Conservation (phyloP, 345 rosid genomes). For the Tarenaya hassleriana region DNA sequence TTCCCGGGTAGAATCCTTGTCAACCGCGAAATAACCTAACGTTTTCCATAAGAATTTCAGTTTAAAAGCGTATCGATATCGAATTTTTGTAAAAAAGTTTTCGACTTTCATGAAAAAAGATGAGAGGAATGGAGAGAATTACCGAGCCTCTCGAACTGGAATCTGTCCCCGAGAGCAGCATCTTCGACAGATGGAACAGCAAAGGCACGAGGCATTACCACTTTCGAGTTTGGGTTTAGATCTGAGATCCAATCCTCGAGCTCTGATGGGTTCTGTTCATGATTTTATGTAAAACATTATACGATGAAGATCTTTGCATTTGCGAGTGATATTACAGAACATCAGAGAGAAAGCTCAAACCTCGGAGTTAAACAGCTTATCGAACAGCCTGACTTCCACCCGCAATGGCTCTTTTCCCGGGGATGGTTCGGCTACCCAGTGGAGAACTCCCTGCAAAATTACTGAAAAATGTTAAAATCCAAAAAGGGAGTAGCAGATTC, state of each 20-base stretch:
- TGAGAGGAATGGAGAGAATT: too few relatives aligned
- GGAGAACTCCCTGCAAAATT: constrained; percentile 72
- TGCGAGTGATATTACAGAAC: not conserved
- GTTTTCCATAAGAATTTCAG: constrained; percentile 17
- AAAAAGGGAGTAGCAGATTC: constrained; percentile 1
- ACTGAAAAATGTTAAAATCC: constrained; percentile 5
- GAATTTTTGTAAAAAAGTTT: not conserved
- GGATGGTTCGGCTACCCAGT: constrained; percentile 84
- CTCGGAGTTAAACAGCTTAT: constrained; percentile 80
- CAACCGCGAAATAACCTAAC: constrained; percentile 75
- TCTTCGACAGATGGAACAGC: constrained; percentile 52
- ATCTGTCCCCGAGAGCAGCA: constrained; percentile 59
- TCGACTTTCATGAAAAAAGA: not conserved
- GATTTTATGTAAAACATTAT: not conserved
- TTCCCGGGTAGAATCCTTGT: constrained; percentile 64
- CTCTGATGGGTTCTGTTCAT: constrained; percentile 69
- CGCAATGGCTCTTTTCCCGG: constrained; percentile 57
- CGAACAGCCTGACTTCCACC: constrained; percentile 91
- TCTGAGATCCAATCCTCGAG: constrained; percentile 81
- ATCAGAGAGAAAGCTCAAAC: constrained; percentile 29
- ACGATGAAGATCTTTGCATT: not conserved
- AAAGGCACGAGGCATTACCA: constrained; percentile 50
- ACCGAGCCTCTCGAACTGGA: constrained; percentile 97
- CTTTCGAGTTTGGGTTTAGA: constrained; percentile 63
- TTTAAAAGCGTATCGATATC: not conserved